Evolutionary conservation across 208 protist genomes (phyloP).

Genomic region (Crithidia bombi): DNA sequence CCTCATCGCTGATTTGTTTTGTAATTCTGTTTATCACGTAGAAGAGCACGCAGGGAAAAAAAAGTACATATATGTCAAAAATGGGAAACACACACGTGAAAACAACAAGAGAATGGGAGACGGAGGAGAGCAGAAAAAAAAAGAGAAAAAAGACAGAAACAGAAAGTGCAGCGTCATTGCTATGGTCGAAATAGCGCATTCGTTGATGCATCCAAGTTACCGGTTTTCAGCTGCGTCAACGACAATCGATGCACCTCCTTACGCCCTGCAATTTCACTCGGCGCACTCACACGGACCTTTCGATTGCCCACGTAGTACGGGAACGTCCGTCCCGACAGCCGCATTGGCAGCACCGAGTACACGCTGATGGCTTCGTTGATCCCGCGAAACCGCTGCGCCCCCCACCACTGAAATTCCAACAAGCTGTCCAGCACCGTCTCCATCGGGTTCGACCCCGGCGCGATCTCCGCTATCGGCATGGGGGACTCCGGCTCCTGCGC

Average conservation of each 20-base stretch:
- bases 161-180: not conserved
- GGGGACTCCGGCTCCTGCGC: not conserved
- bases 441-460: conserved; percentile 4
- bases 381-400: conserved; percentile 8
- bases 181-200: not conserved
- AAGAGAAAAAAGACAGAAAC: conserved; percentile 2
- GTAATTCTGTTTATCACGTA: too few species aligned
- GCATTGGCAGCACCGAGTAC: conserved; percentile 12
- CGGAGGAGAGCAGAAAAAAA: conserved; percentile 11
- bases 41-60: conserved; percentile 2
- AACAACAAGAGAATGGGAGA: conserved; percentile 6
- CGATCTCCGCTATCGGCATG: conserved; percentile 17
- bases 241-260: conserved; percentile 7
- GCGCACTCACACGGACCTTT: conserved; percentile 11
- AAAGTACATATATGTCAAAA: not conserved
- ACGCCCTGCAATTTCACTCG: conserved; percentile 2
- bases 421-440: conserved; percentile 6
- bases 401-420: conserved; percentile 11
- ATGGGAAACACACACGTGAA: conserved; percentile 3
- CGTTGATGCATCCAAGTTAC: not conserved
- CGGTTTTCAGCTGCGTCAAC: conserved; percentile 2
- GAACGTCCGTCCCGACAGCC: conserved; percentile 7
- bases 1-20: too few species aligned
- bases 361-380: not conserved
- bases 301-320: conserved; percentile 14